These are phyloP conservation scores for Serendipita sp. DNA, from an alignment of 768 basidiomycete genomes.

Conservation along the genomic window DNA sequence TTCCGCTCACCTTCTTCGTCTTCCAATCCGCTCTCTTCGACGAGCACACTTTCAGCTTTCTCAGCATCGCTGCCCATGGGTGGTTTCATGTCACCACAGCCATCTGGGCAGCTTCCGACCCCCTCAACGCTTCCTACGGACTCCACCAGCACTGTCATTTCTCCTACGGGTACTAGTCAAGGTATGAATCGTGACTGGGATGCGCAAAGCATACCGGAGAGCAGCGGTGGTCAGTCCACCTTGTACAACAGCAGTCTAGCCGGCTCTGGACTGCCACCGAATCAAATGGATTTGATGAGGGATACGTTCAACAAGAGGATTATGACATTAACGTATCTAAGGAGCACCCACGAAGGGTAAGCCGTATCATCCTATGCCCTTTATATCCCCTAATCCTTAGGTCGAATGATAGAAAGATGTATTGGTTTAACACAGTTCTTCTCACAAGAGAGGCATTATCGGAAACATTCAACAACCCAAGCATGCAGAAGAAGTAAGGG, in stretches of 20 bases:
- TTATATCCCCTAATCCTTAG: conserved; percentile 4
- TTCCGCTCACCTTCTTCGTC: neutral
- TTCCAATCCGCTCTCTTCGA: conserved; percentile 4
- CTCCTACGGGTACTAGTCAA: neutral
- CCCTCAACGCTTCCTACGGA: neutral
- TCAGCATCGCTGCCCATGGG: neutral
- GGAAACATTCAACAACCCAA: conserved; percentile 51
- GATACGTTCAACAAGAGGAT: conserved; percentile 74
- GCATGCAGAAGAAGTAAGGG: conserved; percentile 64
- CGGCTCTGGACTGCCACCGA: neutral
- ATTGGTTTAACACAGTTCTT: conserved; percentile 82
- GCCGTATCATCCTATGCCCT: conserved; percentile 18
- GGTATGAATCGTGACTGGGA: neutral
- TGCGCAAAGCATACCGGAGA: neutral
- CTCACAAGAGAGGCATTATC: conserved; percentile 62
- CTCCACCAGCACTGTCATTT: neutral
- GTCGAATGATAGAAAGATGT: conserved; percentile 40
- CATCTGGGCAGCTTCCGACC: neutral
- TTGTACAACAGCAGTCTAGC: neutral
- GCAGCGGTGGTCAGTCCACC: neutral
- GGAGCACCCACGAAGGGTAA: conserved; percentile 76
- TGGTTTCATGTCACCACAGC: neutral
- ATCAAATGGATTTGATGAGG: conserved; percentile 30
- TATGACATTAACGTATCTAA: conserved; percentile 68
- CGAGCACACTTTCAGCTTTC: neutral